Evolutionary conservation across 352 stramenopile genomes (phyloP), one percentile per base, ranked within the genome.

Genomic region (Phytophthora sansomeana): DNA sequence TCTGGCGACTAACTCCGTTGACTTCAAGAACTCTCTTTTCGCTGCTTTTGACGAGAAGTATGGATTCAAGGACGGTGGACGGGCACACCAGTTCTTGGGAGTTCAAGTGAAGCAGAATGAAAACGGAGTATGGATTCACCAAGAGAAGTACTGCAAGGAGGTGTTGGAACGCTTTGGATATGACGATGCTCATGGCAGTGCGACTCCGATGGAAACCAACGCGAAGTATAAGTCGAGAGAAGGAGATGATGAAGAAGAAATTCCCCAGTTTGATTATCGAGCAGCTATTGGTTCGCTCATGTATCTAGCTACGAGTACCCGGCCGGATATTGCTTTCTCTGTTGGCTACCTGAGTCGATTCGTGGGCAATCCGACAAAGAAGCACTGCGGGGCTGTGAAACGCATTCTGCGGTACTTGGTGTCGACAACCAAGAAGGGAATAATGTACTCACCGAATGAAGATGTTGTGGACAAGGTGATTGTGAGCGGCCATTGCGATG

Each of bases 241-340:
- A 6, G n/a, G 33, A 30, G 42, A n/a, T n/a, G 32, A 33, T 11
- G 16, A 39, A 21, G 52, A 50, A 11, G 3, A n/a, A n/a, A n/a
- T 7, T 7, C 11, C 19, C 6, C 21, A 39, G 0, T 63, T 48
- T 16, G 44, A 26, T 39, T 74, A 72, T 44, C 42, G 58, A 5
- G 62, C 6, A 14, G 63, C 57, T 3, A 56, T 71, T 5, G 63
- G 63, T 1, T 63, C 57, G 33, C 30, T 69, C 7, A 73, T 80
- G 67, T 74, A 80, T 29, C 24, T 74, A 5, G 50, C 65, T 6
- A 76, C 67, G 13, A 65, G 58, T 17, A 76, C 57, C 3, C 38
- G 48, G 3, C 58, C 58, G 0, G 67, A 71, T 11, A 53, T 74
- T 5, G 58, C 67, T 4, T 80, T 63, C 33, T 26, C 46, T 0